Conservation (phyloP, 768 basidiomycete species). For the Lyophyllum shimeji region DNA sequence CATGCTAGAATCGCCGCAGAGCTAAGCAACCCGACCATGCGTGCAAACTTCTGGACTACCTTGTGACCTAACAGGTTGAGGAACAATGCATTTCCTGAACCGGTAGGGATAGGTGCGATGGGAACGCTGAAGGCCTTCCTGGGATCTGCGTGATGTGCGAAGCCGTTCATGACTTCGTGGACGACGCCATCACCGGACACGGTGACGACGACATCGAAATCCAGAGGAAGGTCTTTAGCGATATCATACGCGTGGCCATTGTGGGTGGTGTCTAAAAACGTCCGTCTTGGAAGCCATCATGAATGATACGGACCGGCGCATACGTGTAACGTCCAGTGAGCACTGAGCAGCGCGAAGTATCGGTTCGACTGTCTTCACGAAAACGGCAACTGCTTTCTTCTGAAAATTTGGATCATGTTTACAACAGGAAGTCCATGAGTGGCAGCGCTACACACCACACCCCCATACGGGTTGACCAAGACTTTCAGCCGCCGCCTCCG, state of each 20-base stretch:
- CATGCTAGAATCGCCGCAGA: constrained; percentile 41
- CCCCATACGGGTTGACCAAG: constrained; percentile 79
- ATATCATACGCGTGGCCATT: constrained; percentile 67
- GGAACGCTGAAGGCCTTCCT: constrained; percentile 64
- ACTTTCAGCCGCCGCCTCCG: constrained; percentile 60
- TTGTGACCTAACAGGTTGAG: constrained; percentile 73
- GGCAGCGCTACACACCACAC: constrained; percentile 50
- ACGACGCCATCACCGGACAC: constrained; percentile 85
- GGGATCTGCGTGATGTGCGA: constrained; percentile 63
- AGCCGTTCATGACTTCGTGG: constrained; percentile 84
- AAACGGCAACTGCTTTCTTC: constrained; percentile 62
- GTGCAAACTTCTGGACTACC: constrained; percentile 33
- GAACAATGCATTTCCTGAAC: constrained; percentile 77
- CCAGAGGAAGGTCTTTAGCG: constrained; percentile 51
- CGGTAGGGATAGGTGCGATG: constrained; percentile 77
- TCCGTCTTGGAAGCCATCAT: not conserved
- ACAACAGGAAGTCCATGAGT: constrained; percentile 1
- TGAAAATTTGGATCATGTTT: constrained; percentile 25
- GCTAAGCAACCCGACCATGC: not conserved
- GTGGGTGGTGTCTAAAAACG: constrained; percentile 56
- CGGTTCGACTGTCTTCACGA: constrained; percentile 62
- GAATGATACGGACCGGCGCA: constrained; percentile 22
- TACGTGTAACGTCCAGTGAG: constrained; percentile 60
- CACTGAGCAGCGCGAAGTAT: constrained; percentile 70
- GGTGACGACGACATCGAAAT: constrained; percentile 70